A percentile compares a stretch with the other conserved stretches of the same genome.
Conservation (phyloP, 371 early-diverging fungal genomes). For the Smittium culicis region DNA sequence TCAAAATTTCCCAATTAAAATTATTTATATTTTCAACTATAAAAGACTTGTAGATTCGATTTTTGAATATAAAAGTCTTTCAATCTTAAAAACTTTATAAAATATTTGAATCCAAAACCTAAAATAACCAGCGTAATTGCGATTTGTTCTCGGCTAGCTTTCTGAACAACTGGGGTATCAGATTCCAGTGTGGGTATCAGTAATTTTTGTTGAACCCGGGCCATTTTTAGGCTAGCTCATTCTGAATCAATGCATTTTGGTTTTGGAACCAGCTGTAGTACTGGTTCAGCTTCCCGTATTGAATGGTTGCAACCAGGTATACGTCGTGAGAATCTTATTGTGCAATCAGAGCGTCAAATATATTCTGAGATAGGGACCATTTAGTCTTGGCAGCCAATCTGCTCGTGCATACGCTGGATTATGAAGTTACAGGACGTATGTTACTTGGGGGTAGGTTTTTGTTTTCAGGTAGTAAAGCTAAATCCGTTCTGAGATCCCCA, state of each 20-base stretch:
- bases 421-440: not conserved
- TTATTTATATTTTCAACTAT: too few species aligned
- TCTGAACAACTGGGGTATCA: not conserved
- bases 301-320: not conserved
- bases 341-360: not conserved
- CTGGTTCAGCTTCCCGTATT: not conserved
- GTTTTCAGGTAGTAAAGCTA: not conserved
- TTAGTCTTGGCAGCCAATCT: not conserved
- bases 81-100: too few species aligned
- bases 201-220: not conserved
- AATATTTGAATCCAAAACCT: too few species aligned
- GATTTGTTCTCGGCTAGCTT: not conserved
- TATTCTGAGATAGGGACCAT: not conserved
- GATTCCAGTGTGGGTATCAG: not conserved
- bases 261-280: not conserved
- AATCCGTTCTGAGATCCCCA: not conserved
- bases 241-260: not conserved
- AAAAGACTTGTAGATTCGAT: too few species aligned
- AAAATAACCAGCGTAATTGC: not conserved
- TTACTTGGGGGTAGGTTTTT: not conserved
- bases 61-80: too few species aligned
- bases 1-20: too few species aligned
- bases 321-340: not conserved
- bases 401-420: not conserved
- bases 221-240: not conserved